Base-by-base conservation (phyloP, 2,329 filamentous ascomycete species). In the Aurifilum marmelostoma region DNA sequence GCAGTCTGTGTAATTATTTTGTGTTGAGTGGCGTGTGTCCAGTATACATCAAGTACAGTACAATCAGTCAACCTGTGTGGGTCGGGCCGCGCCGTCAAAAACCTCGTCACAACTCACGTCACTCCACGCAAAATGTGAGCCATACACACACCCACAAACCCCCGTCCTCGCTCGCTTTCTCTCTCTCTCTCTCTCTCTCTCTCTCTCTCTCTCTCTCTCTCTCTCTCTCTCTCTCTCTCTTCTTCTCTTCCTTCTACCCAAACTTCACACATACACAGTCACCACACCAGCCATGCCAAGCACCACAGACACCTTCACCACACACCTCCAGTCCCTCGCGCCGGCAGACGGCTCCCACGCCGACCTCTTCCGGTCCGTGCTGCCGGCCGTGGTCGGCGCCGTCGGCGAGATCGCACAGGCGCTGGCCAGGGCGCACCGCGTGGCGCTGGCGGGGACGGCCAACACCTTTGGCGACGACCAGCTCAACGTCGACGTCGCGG, bases 381-480 rank as follows among this genome's bases (percentile, higher is more conserved):
- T 88, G 3, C 86, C 86, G 0, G 75, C 79, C 0, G 79, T 88
- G 0, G 77, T 88, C 52, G 73, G 77, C 37, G 77, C 80, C 72
- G 77, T 88, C 64, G 76, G 80, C 18, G 77, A 78, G 11, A 83
- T 88, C 63, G 80, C 83, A 52, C 73, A 74, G 7, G 76, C 80
- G 1, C 80, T 88, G 12, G 80, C 81, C n/a, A 71, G 67, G 1
- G 78, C 83, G 0, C 82, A 85, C 68, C 76, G 80, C 64, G 82
- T 88, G 63, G 76, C 82, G 0, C 80, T 80, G 2, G 81, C 81
- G 2, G 85, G 84, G 27, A 83, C 83, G 0, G 80, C 84, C 50
- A 89, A 89, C 73, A 78, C 79, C 2, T 89, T 89, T 75, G 89
- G 87, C 24, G 87, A 89, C 72, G 83, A 85, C 72, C 86, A 88